Conservation (phyloP, 495 filamentous ascomycete genomes). For the Hypoxylon subgilvum region DNA sequence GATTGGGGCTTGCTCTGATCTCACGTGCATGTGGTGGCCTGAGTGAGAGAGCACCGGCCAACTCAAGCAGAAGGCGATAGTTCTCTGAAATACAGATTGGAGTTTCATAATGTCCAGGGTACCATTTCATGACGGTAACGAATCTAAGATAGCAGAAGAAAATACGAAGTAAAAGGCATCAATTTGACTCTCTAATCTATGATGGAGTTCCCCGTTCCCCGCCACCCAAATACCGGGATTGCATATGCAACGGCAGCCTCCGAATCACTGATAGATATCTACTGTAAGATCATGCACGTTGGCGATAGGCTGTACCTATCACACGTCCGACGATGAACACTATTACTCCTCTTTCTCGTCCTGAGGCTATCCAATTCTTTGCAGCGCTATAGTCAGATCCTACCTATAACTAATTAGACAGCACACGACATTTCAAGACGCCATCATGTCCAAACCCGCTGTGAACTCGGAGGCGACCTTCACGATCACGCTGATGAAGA, state of each 20-base stretch:
- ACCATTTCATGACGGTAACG: too few species aligned
- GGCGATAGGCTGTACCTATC: not conserved
- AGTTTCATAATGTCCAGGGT: constrained; percentile 9
- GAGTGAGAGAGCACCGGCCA: constrained; percentile 8
- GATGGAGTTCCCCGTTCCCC: constrained; percentile 7
- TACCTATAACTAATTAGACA: too few species aligned
- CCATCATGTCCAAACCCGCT: constrained; percentile 28
- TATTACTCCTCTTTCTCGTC: too few species aligned
- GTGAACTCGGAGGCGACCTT: constrained; percentile 25
- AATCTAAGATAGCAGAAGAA: too few species aligned
- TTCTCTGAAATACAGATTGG: not conserved
- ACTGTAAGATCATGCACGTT: constrained; percentile 14
- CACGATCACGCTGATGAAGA: constrained; percentile 27
- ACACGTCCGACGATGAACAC: too few species aligned
- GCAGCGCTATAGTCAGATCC: too few species aligned
- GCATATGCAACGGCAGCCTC: constrained; percentile 30
- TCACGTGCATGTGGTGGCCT: constrained; percentile 14
- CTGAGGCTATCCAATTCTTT: too few species aligned
- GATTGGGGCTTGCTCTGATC: constrained; percentile 19
- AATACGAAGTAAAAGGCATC: too few species aligned
- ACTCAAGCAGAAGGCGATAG: not conserved
- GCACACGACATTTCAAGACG: not conserved
- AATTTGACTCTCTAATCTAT: not conserved
- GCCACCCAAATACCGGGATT: constrained; percentile 6
- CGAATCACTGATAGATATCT: constrained; percentile 27